Conservation (phyloP, 1,284 basidiomycete species). For the Ustilago vetiveriae region DNA sequence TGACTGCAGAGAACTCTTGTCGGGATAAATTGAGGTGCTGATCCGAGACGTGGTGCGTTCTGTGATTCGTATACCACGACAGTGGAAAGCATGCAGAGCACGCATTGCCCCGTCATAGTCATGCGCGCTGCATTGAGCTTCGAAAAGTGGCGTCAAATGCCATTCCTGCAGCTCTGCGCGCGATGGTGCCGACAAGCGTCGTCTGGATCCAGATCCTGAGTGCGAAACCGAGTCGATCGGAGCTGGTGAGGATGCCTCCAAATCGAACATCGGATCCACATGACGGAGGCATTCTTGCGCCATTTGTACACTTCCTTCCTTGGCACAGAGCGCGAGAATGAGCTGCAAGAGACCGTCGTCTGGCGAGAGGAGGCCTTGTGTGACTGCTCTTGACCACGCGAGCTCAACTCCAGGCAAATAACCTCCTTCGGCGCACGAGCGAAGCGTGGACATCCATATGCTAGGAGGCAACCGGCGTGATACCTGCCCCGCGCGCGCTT, state of each 20-base stretch:
- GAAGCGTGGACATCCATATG: conserved; percentile 55
- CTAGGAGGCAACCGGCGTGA: conserved; percentile 30
- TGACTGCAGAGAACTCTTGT: conserved; percentile 7
- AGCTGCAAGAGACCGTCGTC: conserved; percentile 51
- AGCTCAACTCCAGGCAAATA: conserved; percentile 49
- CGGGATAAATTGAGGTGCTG: conserved; percentile 23
- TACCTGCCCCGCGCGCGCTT: conserved; percentile 13
- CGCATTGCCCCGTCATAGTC: conserved; percentile 43
- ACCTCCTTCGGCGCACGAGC: conserved; percentile 44
- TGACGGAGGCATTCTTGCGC: conserved; percentile 21
- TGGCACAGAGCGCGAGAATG: conserved; percentile 43
- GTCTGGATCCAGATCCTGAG: not conserved
- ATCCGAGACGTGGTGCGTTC: conserved; percentile 17
- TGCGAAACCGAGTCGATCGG: not conserved
- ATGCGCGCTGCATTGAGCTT: conserved; percentile 40
- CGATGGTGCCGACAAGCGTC: not conserved
- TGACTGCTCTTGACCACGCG: conserved; percentile 49
- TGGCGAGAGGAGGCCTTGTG: conserved; percentile 20
- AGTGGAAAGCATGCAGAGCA: conserved; percentile 13
- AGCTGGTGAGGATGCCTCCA: not conserved
- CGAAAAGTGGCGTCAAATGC: conserved; percentile 54
- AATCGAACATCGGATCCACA: conserved; percentile 16
- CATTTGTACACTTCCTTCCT: conserved; percentile 41
- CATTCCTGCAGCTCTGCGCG: conserved; percentile 44
- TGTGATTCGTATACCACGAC: conserved; percentile 11